Conservation (phyloP, 176 grass and related monocot species). For the Oryza coarctata region DNA sequence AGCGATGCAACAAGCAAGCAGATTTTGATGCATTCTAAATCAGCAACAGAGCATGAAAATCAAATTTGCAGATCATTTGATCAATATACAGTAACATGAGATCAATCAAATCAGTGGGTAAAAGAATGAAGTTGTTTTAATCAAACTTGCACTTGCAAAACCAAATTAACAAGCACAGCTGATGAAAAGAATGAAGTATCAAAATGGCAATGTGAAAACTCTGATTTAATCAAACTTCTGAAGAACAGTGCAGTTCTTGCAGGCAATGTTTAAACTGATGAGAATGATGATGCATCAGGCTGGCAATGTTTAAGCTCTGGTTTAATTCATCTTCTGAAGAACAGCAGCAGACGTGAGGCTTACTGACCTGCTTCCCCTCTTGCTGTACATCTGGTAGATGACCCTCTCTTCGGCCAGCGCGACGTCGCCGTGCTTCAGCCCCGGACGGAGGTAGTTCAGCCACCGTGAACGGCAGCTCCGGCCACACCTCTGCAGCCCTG, state of each 20-base stretch:
- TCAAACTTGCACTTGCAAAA: too few species aligned
- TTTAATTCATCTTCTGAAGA: not conserved
- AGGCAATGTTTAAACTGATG: not conserved
- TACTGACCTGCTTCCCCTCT: slow-evolving; percentile 49
- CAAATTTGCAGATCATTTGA: not conserved
- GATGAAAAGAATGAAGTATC: too few species aligned
- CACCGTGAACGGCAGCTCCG: slow-evolving; percentile 58
- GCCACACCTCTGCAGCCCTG: slow-evolving; percentile 49
- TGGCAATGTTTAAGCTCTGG: not conserved
- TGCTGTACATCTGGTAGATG: slow-evolving; percentile 47
- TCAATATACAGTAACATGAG: not conserved
- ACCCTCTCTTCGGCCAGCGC: slow-evolving; percentile 40
- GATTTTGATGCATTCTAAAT: too few species aligned
- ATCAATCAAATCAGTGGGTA: not conserved
- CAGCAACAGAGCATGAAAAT: not conserved
- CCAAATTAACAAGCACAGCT: too few species aligned
- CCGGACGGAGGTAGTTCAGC: slow-evolving; percentile 63
- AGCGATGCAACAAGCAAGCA: not conserved
- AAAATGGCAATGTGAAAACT: too few species aligned
- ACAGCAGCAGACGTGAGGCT: not conserved
- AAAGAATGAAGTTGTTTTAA: not conserved
- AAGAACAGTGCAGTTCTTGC: too few species aligned
- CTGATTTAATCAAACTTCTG: too few species aligned
- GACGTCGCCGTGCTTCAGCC: slow-evolving; percentile 53
- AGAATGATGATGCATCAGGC: not conserved